Percentiles rank a stretch among this genome's conserved stretches.
Conservation (phyloP, 2,329 filamentous ascomycete genomes). For the Microsporum canis region DNA sequence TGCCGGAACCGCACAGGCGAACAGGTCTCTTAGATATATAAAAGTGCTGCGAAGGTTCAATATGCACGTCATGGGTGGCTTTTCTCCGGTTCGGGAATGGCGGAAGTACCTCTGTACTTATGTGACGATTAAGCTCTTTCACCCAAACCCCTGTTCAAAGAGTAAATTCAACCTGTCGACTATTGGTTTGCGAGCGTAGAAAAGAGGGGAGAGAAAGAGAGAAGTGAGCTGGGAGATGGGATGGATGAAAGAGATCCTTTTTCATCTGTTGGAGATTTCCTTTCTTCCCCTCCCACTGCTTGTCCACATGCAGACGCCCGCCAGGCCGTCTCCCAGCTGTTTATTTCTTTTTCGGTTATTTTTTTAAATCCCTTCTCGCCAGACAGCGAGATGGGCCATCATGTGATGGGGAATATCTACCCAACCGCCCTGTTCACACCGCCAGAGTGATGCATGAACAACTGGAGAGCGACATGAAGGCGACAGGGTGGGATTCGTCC, state of each 20-base stretch:
- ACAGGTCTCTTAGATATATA: neutral
- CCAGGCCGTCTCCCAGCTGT: neutral
- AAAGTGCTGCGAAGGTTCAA: neutral
- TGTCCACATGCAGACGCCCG: neutral
- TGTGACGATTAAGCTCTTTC: neutral
- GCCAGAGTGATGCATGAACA: constrained; percentile 3
- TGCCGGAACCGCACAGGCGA: neutral
- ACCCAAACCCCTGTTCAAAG: neutral
- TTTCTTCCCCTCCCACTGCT: neutral
- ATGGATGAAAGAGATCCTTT: neutral
- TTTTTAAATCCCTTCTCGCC: neutral
- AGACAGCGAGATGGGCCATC: neutral
- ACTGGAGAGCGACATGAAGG: neutral
- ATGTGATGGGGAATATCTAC: neutral
- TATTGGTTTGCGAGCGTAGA: no score
- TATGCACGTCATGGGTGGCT: neutral
- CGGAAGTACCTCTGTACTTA: neutral
- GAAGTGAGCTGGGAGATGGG: neutral
- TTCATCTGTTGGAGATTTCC: neutral
- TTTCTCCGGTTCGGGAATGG: neutral
- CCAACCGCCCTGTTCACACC: neutral
- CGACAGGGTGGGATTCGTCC: neutral
- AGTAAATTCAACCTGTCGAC: neutral
- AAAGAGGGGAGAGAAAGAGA: neutral
- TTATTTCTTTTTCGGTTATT: neutral